A percentile compares a stretch with the other conserved stretches of the same genome.
These are phyloP conservation scores for Camelina neglecta DNA, from an alignment of 345 rosid genomes.

Conservation along the genomic window DNA sequence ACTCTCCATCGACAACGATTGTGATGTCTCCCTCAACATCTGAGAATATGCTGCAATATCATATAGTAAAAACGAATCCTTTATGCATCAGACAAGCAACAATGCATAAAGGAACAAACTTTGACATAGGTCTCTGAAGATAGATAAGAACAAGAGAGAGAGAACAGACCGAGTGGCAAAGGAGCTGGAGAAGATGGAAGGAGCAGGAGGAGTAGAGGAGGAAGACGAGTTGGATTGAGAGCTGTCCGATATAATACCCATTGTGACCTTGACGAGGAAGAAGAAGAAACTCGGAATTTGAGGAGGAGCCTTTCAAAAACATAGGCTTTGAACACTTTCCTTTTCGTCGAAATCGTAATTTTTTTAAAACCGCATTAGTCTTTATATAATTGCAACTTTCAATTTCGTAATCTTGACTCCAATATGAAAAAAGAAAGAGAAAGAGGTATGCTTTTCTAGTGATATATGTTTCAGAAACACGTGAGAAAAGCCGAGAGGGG, in stretches of 20 bases:
- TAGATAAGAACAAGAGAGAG: slow-evolving; percentile 4
- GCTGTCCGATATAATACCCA: slow-evolving; percentile 20
- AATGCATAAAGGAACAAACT: background rate
- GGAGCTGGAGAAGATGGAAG: slow-evolving; percentile 50
- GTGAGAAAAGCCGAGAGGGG: slow-evolving; percentile 35
- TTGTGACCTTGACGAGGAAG: slow-evolving; percentile 16
- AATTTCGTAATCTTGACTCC: slow-evolving; percentile 36
- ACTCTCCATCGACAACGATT: slow-evolving; percentile 67
- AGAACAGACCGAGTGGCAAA: slow-evolving; percentile 56
- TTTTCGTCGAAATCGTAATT: background rate
- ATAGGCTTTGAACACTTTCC: slow-evolving; percentile 28
- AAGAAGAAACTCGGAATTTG: slow-evolving; percentile 5
- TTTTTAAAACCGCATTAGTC: background rate
- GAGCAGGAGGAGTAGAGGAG: slow-evolving; percentile 17
- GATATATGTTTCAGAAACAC: slow-evolving; percentile 36
- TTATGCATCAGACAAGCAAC: background rate
- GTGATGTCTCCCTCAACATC: slow-evolving; percentile 89
- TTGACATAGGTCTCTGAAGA: background rate
- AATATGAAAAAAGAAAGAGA: background rate
- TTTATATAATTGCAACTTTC: slow-evolving; percentile 6
- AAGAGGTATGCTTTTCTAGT: background rate
- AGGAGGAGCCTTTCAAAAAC: slow-evolving; percentile 27
- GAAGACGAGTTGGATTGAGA: slow-evolving; percentile 8
- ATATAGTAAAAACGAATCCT: slow-evolving; percentile 4
- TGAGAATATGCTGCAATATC: slow-evolving; percentile 65